Evolutionary conservation across 768 basidiomycete genomes (phyloP).

Genomic region (Lactarius indigo): DNA sequence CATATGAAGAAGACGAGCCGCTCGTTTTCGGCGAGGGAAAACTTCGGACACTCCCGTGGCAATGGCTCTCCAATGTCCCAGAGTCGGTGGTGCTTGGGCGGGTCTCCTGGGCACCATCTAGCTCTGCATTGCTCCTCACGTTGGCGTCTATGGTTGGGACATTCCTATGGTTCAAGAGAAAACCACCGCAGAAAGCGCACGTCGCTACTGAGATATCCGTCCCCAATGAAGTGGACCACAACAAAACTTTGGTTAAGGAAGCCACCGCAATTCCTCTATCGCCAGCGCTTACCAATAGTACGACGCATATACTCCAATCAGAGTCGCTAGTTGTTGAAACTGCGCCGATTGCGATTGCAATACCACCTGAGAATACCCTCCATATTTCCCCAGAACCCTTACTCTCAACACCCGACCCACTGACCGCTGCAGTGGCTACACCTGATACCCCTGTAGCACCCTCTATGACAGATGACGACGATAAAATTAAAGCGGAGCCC

Average conservation of each 20-base stretch:
- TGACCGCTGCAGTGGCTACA: background rate
- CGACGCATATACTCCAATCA: background rate
- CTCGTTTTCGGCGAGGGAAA: background rate
- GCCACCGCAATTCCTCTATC: background rate
- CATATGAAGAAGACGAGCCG: slow-evolving; percentile 3
- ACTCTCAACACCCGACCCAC: background rate
- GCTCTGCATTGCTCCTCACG: slow-evolving; percentile 11
- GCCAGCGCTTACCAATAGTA: background rate
- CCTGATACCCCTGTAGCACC: background rate
- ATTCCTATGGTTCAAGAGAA: slow-evolving; percentile 11
- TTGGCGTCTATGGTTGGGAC: slow-evolving; percentile 8
- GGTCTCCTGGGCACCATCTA: slow-evolving; percentile 8
- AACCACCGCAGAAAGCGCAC: background rate
- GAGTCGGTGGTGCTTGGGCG: background rate
- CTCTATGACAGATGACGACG: background rate
- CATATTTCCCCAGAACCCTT: background rate
- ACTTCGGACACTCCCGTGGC: background rate
- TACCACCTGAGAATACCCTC: background rate
- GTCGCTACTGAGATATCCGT: background rate
- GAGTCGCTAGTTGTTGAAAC: background rate
- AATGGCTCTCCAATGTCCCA: slow-evolving; percentile 9
- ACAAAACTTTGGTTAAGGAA: background rate
- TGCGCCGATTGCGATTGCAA: background rate
- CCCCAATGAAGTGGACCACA: background rate
- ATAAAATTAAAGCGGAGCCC: slow-evolving; percentile 4